Base-by-base conservation (phyloP, 2,329 filamentous ascomycete genomes). In the Cytospora schulzeri region DNA sequence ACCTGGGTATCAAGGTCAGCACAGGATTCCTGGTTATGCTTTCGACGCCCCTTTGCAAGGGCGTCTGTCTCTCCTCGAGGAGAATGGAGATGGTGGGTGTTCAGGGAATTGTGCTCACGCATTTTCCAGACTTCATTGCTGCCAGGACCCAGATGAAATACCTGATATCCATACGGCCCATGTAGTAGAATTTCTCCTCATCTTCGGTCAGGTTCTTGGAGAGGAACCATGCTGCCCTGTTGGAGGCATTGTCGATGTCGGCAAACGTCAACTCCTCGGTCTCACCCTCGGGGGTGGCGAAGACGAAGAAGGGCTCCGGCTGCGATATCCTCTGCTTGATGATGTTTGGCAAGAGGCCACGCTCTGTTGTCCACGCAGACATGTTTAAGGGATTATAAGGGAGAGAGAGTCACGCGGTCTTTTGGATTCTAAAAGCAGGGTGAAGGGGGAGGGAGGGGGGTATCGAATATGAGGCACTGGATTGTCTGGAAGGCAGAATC, bases 181-280 rank as follows among this genome's bases (percentile, higher is more conserved):
- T 67, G 29, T 67, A 67, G 17, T 62, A 57, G 54, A 70, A 50
- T 2, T 58, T 67, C 38, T 68, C 59, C 26, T 68, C 64, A 19
- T 61, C 63, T 4, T 60, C 12, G 28, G 53, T 31, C 12, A 69
- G 15, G 17, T 60, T 63, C 19, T 69, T 54, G n/a, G 51, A 33
- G 14, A 70, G 57, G 45, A 70, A 69, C 68, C 68, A 69, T 6
- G 68, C 66, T 0, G 68, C 69, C 54, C 66, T 64, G 41, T 68
- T 70, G 11, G 69, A 69, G 2, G 51, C 61, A 59, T 70, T 70
- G 22, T 70, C 69, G 17, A 70, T 60, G 28, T 70, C 65, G 41
- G 60, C 58, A 57, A 66, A 70, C 29, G 50, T 70, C 15, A 70
- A 35, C 15, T 64, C 60, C n/a, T 67, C 50, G 15, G 26, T 28